Evolutionary conservation across 768 basidiomycete genomes (phyloP), one percentile per base, ranked within the genome.

Genomic region (Boletus insuetus): DNA sequence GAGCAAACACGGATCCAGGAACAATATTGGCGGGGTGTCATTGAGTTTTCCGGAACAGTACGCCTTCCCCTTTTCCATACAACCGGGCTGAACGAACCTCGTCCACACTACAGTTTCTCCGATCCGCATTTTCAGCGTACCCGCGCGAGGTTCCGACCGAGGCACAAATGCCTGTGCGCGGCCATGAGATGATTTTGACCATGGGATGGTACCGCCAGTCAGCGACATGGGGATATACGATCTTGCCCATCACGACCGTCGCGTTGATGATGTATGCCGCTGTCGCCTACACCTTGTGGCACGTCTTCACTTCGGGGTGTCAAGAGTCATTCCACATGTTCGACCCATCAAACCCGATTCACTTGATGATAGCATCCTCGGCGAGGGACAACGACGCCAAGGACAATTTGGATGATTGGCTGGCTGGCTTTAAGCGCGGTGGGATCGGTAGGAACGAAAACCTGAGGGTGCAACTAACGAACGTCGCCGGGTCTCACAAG

Each of bases 41-140:
- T 58, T 12, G 63, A 64, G 13, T 64, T 61, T 29, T 44, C 55
- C 22, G 63, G 53, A 22, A 64, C 63, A 13, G 62, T 55, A 24
- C 24, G 45, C n/a, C 17, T 39, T 38, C 16, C 24, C 24, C 31
- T 17, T n/a, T 26, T 19, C 14, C 31, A 16, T 42, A 20, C 24
- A 7, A 14, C 8, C 14, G 14, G 32, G n/a, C 37, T 10, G 2
- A 22, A n/a, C 16, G 16, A 8, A n/a, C 48, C 17, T 35, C 5
- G n/a, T 40, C 29, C 20, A 13, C 8, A n/a, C 13, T 4, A 9
- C 31, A 57, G 56, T 55, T 48, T 29, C 39, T 50, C 19, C 37
- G 47, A 46, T 62, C 58, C 1, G 58, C 20, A 53, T 59, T 58
- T 29, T 59, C 58, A 0, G 58, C 24, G 2, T 10, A 44, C 13